Base-by-base conservation (phyloP, 2,329 filamentous ascomycete genomes). In the Diaporthe amygdali region DNA sequence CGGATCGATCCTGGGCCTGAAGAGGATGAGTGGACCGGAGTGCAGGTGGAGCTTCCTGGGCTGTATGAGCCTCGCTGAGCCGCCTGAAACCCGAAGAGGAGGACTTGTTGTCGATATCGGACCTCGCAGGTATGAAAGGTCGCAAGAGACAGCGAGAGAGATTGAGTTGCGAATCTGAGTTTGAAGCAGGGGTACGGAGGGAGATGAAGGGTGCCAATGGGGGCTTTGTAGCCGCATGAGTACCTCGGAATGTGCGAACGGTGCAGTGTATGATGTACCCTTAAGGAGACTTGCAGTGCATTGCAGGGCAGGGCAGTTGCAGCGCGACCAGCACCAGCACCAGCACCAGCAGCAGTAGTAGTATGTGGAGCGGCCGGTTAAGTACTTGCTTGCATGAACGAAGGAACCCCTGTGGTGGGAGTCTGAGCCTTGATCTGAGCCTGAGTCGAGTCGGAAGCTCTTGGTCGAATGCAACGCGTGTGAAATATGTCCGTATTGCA, bases 331-430 rank as follows among this genome's bases (percentile, higher is more conserved):
- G 37, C 41, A 30, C 20, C 30, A 46, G 25, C 7, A 34, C 41
- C 27, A 59, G 22, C 15, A 44, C 7, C 37, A 44, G 9, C 25
- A 20, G 39, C 39, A 30, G 39, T 27, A 37, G 75, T 76, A 25
- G 49, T 47, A 22, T 41, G 56, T 71, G 64, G 41, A 63, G 51
- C 37, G 55, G n/a, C 25, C 27, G 15, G 41, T 46, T 52, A 67
- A 66, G 63, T 61, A 47, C 74, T 72, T 80, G 78, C 74, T 72
- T 80, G 78, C 78, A 80, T 80, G 77, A 78, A 79, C 78, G 78
- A 78, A 74, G 73, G 73, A 72, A 52, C 52, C 69, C 52, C 20
- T 68, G 41, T 14, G 66, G 77, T 78, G 76, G 77, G 72, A 49
- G 59, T 14, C 73, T 75, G 71, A 75, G 73, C 41, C 54, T 39